Evolutionary conservation across 345 rosid genomes (phyloP), one percentile per base, ranked within the genome.

Genomic region (Eucalyptus pauciflora): DNA sequence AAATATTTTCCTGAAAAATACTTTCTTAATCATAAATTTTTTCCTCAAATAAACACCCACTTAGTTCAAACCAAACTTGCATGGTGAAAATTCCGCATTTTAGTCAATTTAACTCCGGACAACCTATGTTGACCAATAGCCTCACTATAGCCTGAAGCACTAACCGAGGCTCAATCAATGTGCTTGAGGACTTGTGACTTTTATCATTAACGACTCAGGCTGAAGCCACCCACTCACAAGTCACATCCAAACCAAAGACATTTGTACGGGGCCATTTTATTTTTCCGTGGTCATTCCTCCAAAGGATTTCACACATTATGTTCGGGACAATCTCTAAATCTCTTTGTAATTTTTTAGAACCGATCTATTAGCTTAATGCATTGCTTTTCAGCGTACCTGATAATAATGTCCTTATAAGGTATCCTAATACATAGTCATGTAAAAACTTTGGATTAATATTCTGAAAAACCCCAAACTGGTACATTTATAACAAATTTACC

Each of bases 271-370:
- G 25, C 25, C 81, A 31, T n/a, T n/a, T 67, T 64, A 13, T 6
- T 8, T 16, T 16, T 16, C 79, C 1, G 1, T 8, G 37, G n/a
- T 64, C 15, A 27, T 27, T 13, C 2, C 31, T 13, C 67, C 16
- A 7, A 4, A n/a, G 9, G 37, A 29, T 64, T 29, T 29, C 71
- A 3, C 37, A 29, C 79, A 2, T n/a, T n/a, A 64, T 1, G 1
- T 8, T n/a, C 11, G 3, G 1, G 5, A n/a, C 37, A 7, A n/a
- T n/a, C 3, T 64, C 7, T 62, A 24, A 51, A 17, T 10, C 5
- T 4, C 1, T n/a, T 0, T 1, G 33, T 64, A 7, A 13, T 7
- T 64, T 31, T 29, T 7, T 7, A 29, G 17, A 18, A 2, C 10
- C 12, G 2, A 69, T 9, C 45, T 20, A 33, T 16, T 20, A 17